Evolutionary conservation across 768 basidiomycete genomes (phyloP).

Genomic region (Dacryopinax spathularia): DNA sequence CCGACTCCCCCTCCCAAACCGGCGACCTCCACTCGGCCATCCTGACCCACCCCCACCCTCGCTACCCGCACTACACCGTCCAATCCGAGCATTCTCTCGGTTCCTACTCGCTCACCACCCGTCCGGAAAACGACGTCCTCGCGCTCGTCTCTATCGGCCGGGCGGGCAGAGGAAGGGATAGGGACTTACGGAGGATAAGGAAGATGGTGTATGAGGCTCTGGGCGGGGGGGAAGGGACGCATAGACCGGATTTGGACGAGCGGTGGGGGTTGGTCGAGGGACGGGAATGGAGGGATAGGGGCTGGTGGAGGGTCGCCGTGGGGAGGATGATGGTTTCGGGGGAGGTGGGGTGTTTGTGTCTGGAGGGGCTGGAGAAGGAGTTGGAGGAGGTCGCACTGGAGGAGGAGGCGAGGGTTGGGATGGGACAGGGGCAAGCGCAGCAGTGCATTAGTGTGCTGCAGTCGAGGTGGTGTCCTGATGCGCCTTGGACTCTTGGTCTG

Average conservation of each 20-base stretch:
- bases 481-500: not conserved
- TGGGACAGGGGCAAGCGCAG: not conserved
- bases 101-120: not conserved
- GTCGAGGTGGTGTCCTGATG: not conserved
- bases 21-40: not conserved
- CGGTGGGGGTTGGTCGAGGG: not conserved
- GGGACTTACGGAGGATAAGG: not conserved
- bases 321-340: not conserved
- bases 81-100: not conserved
- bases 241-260: not conserved
- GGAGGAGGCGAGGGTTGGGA: not conserved
- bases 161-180: not conserved
- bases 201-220: not conserved
- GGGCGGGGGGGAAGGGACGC: not conserved
- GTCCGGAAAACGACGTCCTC: not conserved
- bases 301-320: not conserved
- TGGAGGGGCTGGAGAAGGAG: not conserved
- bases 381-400: not conserved
- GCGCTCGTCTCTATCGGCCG: not conserved
- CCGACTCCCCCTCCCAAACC: not conserved
- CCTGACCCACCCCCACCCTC: not conserved
- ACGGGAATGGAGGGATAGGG: not conserved
- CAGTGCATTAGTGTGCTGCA: not conserved
- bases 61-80: not conserved
- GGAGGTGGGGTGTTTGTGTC: not conserved